These are phyloP conservation scores for Benincasa hispida DNA, from an alignment of 306 rosid species.

Conservation along the genomic window DNA sequence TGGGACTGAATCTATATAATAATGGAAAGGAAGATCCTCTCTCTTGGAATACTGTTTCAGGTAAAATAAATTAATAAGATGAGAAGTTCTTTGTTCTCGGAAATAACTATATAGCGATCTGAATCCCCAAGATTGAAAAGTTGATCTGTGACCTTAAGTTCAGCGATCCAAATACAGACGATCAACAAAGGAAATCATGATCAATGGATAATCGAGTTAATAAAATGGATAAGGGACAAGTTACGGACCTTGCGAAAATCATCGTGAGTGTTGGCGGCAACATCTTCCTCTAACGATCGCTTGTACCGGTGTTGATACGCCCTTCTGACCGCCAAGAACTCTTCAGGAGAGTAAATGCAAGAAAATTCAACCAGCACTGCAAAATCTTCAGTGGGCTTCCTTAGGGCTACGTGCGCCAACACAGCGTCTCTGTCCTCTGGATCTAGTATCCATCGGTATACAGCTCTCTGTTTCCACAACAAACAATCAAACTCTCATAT, in stretches of 20 bases:
- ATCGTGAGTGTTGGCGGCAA: constrained; percentile 54
- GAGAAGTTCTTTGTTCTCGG: neutral
- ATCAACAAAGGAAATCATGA: neutral
- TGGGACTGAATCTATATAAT: neutral
- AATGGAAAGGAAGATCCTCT: neutral
- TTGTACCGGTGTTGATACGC: constrained; percentile 66
- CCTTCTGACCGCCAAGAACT: constrained; percentile 44
- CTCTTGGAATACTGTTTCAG: neutral
- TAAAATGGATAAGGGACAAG: neutral
- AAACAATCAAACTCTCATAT: neutral
- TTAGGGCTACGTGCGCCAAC: constrained; percentile 48
- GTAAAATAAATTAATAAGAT: neutral
- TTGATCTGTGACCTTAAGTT: neutral
- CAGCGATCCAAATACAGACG: neutral
- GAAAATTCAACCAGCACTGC: constrained; percentile 49
- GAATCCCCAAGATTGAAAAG: neutral
- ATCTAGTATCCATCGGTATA: constrained; percentile 68
- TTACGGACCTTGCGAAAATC: constrained; percentile 57
- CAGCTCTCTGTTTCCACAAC: constrained; percentile 38
- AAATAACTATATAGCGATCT: neutral
- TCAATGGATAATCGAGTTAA: neutral
- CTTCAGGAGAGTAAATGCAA: constrained; percentile 41
- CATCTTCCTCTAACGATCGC: constrained; percentile 76
- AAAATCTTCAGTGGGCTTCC: constrained; percentile 19
- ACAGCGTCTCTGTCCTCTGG: constrained; percentile 66